phyloP scores from a whole-genome alignment of 1,139 yeast species.

The Diutina ranongensis region DNA sequence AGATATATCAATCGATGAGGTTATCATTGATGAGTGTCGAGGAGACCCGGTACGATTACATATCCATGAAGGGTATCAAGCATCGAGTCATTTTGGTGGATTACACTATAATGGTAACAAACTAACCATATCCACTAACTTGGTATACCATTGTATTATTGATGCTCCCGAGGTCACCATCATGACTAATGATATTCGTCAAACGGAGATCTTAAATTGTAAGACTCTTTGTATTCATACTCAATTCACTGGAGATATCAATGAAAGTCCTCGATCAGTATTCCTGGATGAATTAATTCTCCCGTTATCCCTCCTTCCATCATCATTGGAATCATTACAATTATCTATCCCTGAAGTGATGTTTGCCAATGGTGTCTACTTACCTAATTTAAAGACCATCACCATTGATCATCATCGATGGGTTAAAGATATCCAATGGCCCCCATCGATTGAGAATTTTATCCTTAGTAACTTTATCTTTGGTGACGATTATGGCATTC shows the following conservation, averaged over 20 bases:
- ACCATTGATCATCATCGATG: not conserved
- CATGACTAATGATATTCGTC: not conserved
- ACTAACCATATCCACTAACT: not conserved
- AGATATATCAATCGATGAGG: not conserved
- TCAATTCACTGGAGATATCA: too few relatives aligned
- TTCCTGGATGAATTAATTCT: too few relatives aligned
- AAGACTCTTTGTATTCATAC: too few relatives aligned
- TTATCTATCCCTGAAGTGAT: too few relatives aligned
- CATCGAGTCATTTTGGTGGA: not conserved
- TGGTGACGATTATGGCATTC: not conserved
- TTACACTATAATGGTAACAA: not conserved
- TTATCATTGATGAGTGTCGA: not conserved
- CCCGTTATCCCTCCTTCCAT: too few relatives aligned
- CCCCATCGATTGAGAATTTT: not conserved
- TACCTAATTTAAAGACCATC: not conserved
- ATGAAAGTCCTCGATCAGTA: not conserved
- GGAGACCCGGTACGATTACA: not conserved
- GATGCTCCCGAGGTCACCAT: not conserved
- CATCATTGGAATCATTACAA: too few relatives aligned
- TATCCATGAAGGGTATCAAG: constrained; percentile 2
- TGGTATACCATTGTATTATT: not conserved
- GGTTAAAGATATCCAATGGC: not conserved
- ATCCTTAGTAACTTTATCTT: not conserved
- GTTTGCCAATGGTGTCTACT: not conserved
- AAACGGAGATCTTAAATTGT: not conserved